Percentiles rank a stretch among this genome's conserved stretches.
Evolutionary conservation across 192 early-diverging fungal genomes (phyloP).

Genomic region (Coemansia sp.): DNA sequence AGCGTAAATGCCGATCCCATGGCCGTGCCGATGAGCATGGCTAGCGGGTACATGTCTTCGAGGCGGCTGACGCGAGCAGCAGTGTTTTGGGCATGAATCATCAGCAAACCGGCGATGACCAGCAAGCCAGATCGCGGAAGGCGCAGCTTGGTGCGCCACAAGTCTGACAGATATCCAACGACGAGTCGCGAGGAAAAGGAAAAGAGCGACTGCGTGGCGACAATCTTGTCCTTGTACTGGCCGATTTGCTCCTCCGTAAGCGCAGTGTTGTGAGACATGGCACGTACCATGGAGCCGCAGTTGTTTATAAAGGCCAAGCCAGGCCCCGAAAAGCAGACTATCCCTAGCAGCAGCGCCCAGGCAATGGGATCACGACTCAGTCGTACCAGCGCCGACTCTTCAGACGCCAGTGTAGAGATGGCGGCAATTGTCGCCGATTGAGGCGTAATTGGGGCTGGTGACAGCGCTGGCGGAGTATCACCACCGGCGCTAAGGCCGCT

Average conservation of each 20-base stretch:
- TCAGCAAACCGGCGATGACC: conserved; percentile 27
- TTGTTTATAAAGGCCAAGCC: conserved; percentile 56
- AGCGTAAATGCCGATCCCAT: conserved; percentile 55
- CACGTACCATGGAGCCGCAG: conserved; percentile 56
- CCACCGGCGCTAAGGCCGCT: background rate
- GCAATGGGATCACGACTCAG: conserved; percentile 37
- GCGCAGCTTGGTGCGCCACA: conserved; percentile 44
- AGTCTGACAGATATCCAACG: conserved; percentile 48
- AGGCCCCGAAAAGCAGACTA: conserved; percentile 51
- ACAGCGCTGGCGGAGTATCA: background rate
- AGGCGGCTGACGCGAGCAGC: conserved; percentile 17
- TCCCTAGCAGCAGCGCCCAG: conserved; percentile 43
- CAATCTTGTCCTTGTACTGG: conserved; percentile 50
- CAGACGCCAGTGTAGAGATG: background rate
- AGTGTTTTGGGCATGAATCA: conserved; percentile 43
- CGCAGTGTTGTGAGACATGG: conserved; percentile 34
- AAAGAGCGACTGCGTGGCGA: conserved; percentile 57
- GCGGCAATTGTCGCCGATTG: background rate
- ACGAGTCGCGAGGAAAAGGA: conserved; percentile 46
- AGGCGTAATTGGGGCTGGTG: background rate
- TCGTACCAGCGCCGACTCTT: conserved; percentile 11
- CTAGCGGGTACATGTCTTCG: conserved; percentile 38
- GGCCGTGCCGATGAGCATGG: conserved; percentile 42
- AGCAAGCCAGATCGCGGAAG: conserved; percentile 48
- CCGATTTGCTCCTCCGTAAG: conserved; percentile 36